phyloP scores from a whole-genome alignment of 371 early-diverging fungal species.

The Blastocladiella emersonii region DNA sequence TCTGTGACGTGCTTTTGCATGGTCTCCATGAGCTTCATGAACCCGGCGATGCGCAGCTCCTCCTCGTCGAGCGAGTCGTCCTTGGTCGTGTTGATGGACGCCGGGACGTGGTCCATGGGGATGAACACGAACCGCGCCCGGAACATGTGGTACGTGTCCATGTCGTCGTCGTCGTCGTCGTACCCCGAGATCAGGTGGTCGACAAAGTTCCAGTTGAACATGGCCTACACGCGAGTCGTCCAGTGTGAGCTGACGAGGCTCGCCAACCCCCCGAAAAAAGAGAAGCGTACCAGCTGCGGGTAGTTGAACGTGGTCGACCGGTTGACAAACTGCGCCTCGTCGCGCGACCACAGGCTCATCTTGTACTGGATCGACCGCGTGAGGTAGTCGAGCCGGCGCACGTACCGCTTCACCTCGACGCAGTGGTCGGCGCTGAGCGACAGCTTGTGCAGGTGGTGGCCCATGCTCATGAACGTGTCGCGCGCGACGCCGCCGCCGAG shows the following conservation, averaged over 20 bases:
- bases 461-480: constrained; percentile 52
- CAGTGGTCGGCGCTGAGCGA: constrained; percentile 55
- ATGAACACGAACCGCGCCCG: constrained; percentile 79
- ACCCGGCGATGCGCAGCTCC: constrained; percentile 72
- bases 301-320: constrained; percentile 52
- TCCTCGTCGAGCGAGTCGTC: constrained; percentile 69
- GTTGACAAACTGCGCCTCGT: constrained; percentile 38
- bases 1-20: not conserved
- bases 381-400: constrained; percentile 48
- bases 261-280: too few species aligned
- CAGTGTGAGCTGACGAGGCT: too few species aligned
- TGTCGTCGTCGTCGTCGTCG: constrained; percentile 64
- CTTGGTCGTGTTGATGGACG: constrained; percentile 24
- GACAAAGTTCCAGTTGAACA: constrained; percentile 87
- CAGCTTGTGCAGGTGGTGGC: constrained; percentile 67
- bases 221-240: not conserved
- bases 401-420: constrained; percentile 80
- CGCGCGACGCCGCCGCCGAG: not conserved
- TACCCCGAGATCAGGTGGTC: constrained; percentile 78
- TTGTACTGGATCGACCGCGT: constrained; percentile 46
- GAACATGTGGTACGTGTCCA: constrained; percentile 38
- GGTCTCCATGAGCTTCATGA: constrained; percentile 67
- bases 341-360: constrained; percentile 79
- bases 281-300: constrained; percentile 35
- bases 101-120: constrained; percentile 54